phyloP scores from a whole-genome alignment of 2,329 filamentous ascomycete species.

The Penicillium sp. region DNA sequence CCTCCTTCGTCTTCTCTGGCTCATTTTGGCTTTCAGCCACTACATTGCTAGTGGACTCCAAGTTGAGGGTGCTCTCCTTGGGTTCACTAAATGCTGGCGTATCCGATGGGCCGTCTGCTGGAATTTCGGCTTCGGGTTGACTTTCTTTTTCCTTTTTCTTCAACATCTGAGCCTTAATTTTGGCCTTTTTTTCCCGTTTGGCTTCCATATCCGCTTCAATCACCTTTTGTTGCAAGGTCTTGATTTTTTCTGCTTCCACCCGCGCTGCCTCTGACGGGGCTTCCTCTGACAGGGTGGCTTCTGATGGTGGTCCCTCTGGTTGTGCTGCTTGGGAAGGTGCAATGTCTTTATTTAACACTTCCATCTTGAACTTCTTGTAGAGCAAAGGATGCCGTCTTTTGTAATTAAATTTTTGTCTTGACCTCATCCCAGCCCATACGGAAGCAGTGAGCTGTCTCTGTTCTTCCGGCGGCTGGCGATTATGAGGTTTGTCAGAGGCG shows the following conservation, averaged over 20 bases:
- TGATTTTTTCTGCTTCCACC: background rate
- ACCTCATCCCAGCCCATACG: background rate
- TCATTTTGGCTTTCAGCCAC: background rate
- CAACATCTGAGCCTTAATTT: background rate
- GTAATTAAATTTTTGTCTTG: background rate
- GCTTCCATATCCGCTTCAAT: background rate
- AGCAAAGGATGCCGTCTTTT: background rate
- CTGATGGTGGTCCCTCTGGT: too few relatives aligned
- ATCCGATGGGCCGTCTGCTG: background rate
- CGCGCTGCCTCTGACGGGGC: background rate
- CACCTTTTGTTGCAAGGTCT: background rate
- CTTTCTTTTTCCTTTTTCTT: background rate
- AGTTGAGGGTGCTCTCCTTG: background rate
- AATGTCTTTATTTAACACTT: background rate
- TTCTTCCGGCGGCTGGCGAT: background rate
- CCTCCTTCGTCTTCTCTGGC: too few relatives aligned
- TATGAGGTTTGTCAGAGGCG: background rate
- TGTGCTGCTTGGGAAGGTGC: background rate
- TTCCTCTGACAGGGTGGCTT: background rate
- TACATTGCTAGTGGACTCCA: background rate
- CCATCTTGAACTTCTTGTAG: background rate
- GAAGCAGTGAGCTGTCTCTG: background rate
- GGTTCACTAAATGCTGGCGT: background rate
- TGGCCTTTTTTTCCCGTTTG: background rate
- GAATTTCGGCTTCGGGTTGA: background rate